Evolutionary conservation across 768 basidiomycete genomes (phyloP).

Genomic region (Coprinopsis cinerea): DNA sequence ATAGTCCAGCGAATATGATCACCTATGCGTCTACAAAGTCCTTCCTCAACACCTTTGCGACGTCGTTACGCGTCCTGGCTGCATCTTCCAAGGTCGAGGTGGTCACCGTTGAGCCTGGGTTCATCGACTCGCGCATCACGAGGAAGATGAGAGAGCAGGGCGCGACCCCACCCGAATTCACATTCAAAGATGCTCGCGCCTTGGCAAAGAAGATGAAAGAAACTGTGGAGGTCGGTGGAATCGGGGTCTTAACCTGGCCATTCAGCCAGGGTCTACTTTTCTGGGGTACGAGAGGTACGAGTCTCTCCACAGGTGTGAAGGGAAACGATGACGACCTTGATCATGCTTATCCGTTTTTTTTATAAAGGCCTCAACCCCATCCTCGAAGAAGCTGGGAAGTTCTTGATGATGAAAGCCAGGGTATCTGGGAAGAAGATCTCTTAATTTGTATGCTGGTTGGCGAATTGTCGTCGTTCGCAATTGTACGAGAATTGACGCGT

Average conservation of each 20-base stretch:
- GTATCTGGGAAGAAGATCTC: constrained; percentile 20
- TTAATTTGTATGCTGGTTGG: too few relatives aligned
- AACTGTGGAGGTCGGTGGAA: constrained; percentile 22
- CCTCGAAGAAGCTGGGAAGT: constrained; percentile 20
- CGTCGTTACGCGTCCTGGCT: constrained; percentile 24
- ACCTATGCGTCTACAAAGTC: constrained; percentile 26
- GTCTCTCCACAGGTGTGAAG: too few relatives aligned
- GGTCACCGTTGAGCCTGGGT: constrained; percentile 22
- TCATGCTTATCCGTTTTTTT: background rate
- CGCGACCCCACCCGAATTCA: constrained; percentile 14
- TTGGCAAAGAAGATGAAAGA: constrained; percentile 21
- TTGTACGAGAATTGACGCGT: too few relatives aligned
- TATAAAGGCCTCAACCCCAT: constrained; percentile 21
- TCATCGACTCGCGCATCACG: constrained; percentile 24
- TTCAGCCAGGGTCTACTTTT: constrained; percentile 17
- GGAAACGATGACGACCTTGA: background rate
- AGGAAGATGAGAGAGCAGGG: constrained; percentile 20
- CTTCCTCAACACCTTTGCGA: constrained; percentile 25
- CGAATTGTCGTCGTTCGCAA: too few relatives aligned
- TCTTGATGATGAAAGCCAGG: constrained; percentile 16
- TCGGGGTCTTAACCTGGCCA: constrained; percentile 23
- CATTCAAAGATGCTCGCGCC: constrained; percentile 15
- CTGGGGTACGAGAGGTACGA: constrained; percentile 21
- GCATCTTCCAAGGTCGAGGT: constrained; percentile 20
- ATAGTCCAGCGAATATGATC: constrained; percentile 27